Base-by-base conservation (phyloP, 768 basidiomycete genomes). In the Amanita exitialis region DNA sequence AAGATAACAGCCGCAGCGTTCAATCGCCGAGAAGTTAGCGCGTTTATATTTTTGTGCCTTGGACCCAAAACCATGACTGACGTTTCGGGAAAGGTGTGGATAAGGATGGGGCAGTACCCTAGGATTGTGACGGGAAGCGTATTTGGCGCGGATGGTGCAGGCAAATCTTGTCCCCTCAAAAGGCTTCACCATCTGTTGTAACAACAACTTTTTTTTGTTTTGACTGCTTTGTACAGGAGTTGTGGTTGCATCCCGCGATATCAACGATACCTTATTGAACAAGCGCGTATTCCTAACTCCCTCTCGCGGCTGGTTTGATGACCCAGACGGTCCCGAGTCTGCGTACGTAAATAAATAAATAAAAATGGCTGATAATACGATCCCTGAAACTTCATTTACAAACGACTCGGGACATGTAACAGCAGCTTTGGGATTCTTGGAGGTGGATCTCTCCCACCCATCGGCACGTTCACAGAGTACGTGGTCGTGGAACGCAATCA, bases 401-500 rank as follows among this genome's bases (percentile, higher is more conserved):
- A n/a, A n/a, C n/a, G n/a, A n/a, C n/a, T n/a, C n/a, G n/a, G n/a
- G n/a, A n/a, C n/a, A n/a, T n/a, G n/a, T n/a, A n/a, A 41, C 3
- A 44, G 44, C 53, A 82, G 75, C n/a, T 83, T 87, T 48, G 75
- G 79, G 13, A 77, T 86, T 51, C 60, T 90, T 8, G 90, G 90
- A 0, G 79, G 83, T 1, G 74, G 71, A 0, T 62, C 59, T 6
- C 66, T 66, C 20, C 81, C 75, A 0, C 66, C 72, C 5, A 61
- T 83, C 6, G 90, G 90, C 0, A 88, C 87, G 0, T 90, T 90
- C 58, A 63, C 83, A 6, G 80, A 91, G 57, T 86, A 88, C 58
- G 74, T 90, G 25, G 76, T 80, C 16, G 82, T 92, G 15, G 81
- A 80, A 49, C 77, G 84, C 42, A 74, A 81, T 51, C 76, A 86